These are phyloP conservation scores for Colletotrichum sp. DNA, from an alignment of 2,329 filamentous ascomycete species.

Conservation along the genomic window DNA sequence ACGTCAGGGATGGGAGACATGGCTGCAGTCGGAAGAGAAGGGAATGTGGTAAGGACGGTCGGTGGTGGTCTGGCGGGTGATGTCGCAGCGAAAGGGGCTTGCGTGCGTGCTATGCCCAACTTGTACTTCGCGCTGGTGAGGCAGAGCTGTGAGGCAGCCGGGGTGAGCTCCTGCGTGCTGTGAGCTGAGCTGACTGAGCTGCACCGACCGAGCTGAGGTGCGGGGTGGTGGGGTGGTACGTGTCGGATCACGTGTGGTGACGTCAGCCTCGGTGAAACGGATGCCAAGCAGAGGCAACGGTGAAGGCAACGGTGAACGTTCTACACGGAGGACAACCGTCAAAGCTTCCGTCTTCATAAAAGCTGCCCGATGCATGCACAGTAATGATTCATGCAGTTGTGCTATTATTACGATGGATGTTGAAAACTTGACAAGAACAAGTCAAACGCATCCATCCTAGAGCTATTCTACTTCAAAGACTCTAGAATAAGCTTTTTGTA, in stretches of 20 bases:
- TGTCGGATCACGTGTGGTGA: neutral
- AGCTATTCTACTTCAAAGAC: slow-evolving; percentile 37
- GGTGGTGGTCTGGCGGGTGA: neutral
- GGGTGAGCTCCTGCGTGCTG: neutral
- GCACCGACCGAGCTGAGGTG: neutral
- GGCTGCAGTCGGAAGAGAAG: neutral
- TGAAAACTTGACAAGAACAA: neutral
- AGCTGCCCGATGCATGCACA: neutral
- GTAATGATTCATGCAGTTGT: neutral
- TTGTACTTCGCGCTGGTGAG: neutral
- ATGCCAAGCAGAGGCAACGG: neutral
- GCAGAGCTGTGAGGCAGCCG: neutral
- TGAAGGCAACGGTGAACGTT: neutral
- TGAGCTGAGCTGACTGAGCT: neutral
- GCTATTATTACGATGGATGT: neutral
- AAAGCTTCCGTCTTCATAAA: neutral
- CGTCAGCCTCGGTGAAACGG: neutral
- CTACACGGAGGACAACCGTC: neutral
- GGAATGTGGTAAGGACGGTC: neutral
- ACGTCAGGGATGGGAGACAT: slow-evolving; percentile 47
- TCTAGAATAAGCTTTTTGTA: slow-evolving; percentile 75
- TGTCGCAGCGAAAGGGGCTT: neutral
- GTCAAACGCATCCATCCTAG: neutral
- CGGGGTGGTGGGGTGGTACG: neutral
- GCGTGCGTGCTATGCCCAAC: neutral